Percentiles rank a stretch among this genome's conserved stretches.
These are phyloP conservation scores for Xanthoconium purpureum DNA, from an alignment of 768 basidiomycete genomes.

Conservation along the genomic window DNA sequence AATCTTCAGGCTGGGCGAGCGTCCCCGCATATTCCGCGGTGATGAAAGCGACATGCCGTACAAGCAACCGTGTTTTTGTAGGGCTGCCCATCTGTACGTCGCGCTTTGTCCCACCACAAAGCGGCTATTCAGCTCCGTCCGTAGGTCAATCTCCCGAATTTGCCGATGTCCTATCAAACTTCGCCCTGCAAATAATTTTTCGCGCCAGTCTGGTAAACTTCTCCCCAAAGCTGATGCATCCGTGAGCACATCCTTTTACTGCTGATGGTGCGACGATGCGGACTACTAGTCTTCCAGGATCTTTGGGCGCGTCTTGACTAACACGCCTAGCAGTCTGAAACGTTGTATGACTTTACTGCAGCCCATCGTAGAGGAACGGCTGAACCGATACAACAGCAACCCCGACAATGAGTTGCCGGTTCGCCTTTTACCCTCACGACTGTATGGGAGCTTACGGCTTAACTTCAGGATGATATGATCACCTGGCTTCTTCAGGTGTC, in stretches of 20 bases:
- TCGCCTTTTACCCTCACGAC: conserved; percentile 7
- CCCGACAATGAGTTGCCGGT: conserved; percentile 28
- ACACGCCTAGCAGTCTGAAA: conserved; percentile 31
- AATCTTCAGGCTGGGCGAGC: conserved; percentile 29
- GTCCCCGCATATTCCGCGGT: conserved; percentile 28
- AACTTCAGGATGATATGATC: conserved; percentile 37
- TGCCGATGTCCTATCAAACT: conserved; percentile 32
- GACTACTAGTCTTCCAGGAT: conserved; percentile 23
- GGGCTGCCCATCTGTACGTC: conserved; percentile 37
- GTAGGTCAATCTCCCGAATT: conserved; percentile 39
- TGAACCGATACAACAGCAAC: conserved; percentile 26
- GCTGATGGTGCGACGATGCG: conserved; percentile 9
- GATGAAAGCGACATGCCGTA: conserved; percentile 34
- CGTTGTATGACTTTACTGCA: conserved; percentile 29
- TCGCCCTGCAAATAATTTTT: conserved; percentile 33
- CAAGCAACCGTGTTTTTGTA: conserved; percentile 42
- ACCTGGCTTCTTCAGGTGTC: conserved; percentile 40
- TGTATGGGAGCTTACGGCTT: conserved; percentile 5
- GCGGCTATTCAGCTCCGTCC: conserved; percentile 8
- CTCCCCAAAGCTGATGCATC: conserved; percentile 34
- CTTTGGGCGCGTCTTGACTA: conserved; percentile 32
- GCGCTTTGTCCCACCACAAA: not conserved
- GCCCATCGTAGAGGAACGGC: conserved; percentile 35
- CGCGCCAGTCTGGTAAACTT: conserved; percentile 33
- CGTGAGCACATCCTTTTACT: conserved; percentile 25